Evolutionary conservation across 805 yeast genomes (phyloP).

Genomic region (Candida palmyrensis): DNA sequence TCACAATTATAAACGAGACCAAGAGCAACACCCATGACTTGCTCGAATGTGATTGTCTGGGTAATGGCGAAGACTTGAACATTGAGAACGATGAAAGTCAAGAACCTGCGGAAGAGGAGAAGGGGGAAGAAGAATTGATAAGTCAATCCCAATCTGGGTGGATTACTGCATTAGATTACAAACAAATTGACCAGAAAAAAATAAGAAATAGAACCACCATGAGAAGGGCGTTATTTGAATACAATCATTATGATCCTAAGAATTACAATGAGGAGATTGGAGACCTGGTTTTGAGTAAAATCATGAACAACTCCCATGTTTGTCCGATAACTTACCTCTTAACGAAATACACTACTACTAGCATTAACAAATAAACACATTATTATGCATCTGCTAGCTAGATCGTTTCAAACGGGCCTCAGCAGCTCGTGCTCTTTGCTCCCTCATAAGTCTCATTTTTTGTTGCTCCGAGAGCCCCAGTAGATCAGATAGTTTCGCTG

Average conservation of each 20-base stretch:
- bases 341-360: constrained; percentile 23
- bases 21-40: constrained; percentile 74
- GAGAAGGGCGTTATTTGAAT: constrained; percentile 55
- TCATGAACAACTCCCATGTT: constrained; percentile 15
- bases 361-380: background rate
- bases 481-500: constrained; percentile 35
- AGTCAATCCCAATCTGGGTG: constrained; percentile 29
- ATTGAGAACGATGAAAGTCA: constrained; percentile 15
- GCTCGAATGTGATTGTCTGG: constrained; percentile 58
- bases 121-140: background rate
- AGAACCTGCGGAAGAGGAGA: constrained; percentile 8
- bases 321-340: constrained; percentile 35
- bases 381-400: constrained; percentile 3
- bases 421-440: constrained; percentile 93
- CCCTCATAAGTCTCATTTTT: constrained; percentile 76
- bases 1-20: constrained; percentile 49
- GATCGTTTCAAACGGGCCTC: constrained; percentile 62
- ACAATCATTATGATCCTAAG: constrained; percentile 56
- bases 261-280: constrained; percentile 13
- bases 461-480: constrained; percentile 71
- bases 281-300: constrained; percentile 27
- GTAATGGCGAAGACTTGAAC: constrained; percentile 40
- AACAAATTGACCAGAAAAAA: constrained; percentile 21
- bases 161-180: constrained; percentile 53
- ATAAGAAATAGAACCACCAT: constrained; percentile 38